phyloP scores from a whole-genome alignment of 2,329 filamentous ascomycete species.

The Epichloe sibirici region DNA sequence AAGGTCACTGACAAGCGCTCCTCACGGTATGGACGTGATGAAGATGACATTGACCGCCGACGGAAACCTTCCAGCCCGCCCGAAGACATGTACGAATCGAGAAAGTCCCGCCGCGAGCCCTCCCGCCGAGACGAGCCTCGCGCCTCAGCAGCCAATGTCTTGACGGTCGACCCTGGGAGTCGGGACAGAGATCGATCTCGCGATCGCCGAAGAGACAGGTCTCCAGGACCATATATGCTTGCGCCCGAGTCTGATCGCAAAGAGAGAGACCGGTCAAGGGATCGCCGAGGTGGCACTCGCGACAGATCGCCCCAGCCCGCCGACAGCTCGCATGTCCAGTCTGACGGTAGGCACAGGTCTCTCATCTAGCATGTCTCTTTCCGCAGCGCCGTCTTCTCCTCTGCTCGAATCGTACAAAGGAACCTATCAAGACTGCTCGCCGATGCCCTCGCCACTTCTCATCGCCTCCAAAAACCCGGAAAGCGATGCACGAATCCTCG shows the following conservation, averaged over 20 bases:
- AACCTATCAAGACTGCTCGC: slow-evolving; percentile 87
- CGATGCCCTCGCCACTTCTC: slow-evolving; percentile 77
- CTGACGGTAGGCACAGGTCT: slow-evolving; percentile 37
- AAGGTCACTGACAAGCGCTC: slow-evolving; percentile 11
- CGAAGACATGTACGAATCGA: slow-evolving; percentile 11
- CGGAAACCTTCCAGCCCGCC: slow-evolving; percentile 6
- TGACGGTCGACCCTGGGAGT: slow-evolving; percentile 29
- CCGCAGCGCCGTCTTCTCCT: slow-evolving; percentile 62
- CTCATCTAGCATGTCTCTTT: slow-evolving; percentile 30
- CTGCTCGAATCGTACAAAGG: slow-evolving; percentile 86
- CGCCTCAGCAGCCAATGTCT: slow-evolving; percentile 24
- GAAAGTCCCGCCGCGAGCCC: slow-evolving; percentile 12
- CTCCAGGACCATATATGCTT: slow-evolving; percentile 12
- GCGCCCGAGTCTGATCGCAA: slow-evolving; percentile 11
- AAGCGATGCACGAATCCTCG: slow-evolving; percentile 35
- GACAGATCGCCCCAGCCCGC: slow-evolving; percentile 38
- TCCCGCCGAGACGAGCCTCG: slow-evolving; percentile 23
- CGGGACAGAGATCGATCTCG: slow-evolving; percentile 23
- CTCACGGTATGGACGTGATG: slow-evolving; percentile 11
- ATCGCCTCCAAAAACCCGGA: slow-evolving; percentile 34
- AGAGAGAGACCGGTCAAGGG: slow-evolving; percentile 14
- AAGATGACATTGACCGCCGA: slow-evolving; percentile 3
- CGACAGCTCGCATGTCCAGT: slow-evolving; percentile 37
- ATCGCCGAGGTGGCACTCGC: slow-evolving; percentile 23
- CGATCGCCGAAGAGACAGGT: slow-evolving; percentile 20